phyloP scores from a whole-genome alignment of 2,329 filamentous ascomycete genomes.

The Metarhizium robertsii region DNA sequence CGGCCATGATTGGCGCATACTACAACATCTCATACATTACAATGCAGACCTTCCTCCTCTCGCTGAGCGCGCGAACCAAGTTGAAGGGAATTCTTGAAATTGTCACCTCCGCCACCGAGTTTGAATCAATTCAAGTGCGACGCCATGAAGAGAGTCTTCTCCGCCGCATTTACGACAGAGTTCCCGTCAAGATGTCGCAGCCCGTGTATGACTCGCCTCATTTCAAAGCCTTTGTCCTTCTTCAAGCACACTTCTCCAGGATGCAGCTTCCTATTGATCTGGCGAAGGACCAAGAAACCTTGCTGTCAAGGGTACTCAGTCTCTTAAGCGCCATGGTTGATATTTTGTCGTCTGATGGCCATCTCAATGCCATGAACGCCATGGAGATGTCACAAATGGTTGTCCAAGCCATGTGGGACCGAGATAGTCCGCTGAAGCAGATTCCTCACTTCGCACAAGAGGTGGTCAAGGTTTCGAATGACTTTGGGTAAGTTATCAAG shows the following conservation, averaged over 20 bases:
- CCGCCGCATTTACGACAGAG: conserved; percentile 84
- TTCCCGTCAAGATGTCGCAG: conserved; percentile 91
- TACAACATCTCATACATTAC: conserved; percentile 99
- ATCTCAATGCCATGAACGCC: conserved; percentile 93
- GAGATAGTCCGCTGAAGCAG: conserved; percentile 92
- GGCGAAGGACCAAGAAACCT: conserved; percentile 87
- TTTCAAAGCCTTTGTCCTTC: conserved; percentile 95
- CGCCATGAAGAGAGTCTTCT: conserved; percentile 84
- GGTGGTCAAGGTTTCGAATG: conserved; percentile 72
- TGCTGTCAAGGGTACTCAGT: conserved; percentile 76
- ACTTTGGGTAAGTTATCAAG: conserved; percentile 52
- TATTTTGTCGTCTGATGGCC: conserved; percentile 88
- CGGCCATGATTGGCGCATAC: conserved; percentile 96
- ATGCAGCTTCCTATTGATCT: conserved; percentile 96
- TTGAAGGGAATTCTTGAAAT: conserved; percentile 97
- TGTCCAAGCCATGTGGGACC: conserved; percentile 98
- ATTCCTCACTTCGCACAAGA: conserved; percentile 89
- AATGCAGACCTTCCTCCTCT: conserved; percentile 97
- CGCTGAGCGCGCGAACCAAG: conserved; percentile 79
- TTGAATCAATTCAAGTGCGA: conserved; percentile 88
- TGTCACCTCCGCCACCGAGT: conserved; percentile 91
- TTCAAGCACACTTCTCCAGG: conserved; percentile 94
- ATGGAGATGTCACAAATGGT: conserved; percentile 99
- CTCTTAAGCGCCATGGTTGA: conserved; percentile 89
- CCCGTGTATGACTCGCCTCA: conserved; percentile 85